Evolutionary conservation across 176 grass and related monocot genomes (phyloP).

Genomic region (Aechmea fasciata): DNA sequence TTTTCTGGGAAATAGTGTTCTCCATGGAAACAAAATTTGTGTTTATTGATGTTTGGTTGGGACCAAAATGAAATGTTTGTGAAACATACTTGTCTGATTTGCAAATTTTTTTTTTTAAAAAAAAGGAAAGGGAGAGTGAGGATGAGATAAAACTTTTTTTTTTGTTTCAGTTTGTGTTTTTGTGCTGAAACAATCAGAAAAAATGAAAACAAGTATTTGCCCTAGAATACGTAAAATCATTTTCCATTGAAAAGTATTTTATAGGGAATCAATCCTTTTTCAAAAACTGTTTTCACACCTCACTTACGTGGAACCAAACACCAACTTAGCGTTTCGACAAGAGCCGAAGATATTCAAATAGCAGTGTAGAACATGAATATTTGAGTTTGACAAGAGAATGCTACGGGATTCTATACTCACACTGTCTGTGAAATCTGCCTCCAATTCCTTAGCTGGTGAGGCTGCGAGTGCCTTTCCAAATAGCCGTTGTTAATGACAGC

Average conservation of each 20-base stretch:
- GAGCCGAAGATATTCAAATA: background rate
- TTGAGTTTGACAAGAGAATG: background rate
- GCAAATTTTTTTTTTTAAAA: no score
- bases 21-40: no score
- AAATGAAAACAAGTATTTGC: no score
- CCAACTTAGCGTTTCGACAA: background rate
- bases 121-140: no score
- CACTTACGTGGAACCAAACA: background rate
- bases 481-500: constrained; percentile 56
- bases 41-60: no score
- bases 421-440: constrained; percentile 56
- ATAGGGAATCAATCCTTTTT: background rate
- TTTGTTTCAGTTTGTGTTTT: no score
- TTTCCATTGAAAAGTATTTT: background rate
- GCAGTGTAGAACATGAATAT: background rate
- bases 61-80: no score
- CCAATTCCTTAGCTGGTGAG: constrained; percentile 71
- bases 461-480: constrained; percentile 58
- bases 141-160: no score
- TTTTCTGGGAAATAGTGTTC: no score
- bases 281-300: background rate
- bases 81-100: no score
- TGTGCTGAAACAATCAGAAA: no score
- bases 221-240: background rate
- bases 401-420: constrained; percentile 38